Evolutionary conservation across 139 green algal species (phyloP).

Genomic region (Diplosphaera chodatii): DNA sequence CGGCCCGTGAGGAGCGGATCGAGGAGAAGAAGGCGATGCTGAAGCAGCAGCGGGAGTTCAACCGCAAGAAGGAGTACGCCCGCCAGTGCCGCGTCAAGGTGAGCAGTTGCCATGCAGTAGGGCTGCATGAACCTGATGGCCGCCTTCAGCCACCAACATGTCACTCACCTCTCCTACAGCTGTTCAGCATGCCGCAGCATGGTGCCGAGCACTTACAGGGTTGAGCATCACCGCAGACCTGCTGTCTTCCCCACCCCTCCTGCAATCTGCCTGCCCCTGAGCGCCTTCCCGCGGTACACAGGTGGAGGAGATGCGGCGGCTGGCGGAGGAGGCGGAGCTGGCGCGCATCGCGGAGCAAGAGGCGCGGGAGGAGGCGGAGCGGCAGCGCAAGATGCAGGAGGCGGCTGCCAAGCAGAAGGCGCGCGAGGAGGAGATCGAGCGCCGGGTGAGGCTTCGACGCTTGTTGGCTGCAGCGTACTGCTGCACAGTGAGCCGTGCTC

Average conservation of each 20-base stretch:
- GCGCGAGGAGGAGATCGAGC: slow-evolving; percentile 56
- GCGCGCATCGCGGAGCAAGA: slow-evolving; percentile 40
- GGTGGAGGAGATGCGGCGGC: slow-evolving; percentile 32
- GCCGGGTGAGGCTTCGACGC: too few relatives aligned
- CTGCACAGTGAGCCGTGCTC: too few relatives aligned
- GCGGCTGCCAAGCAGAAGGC: slow-evolving; percentile 28
- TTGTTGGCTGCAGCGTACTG: too few relatives aligned
- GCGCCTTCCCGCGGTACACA: background rate
- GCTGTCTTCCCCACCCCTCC: too few relatives aligned
- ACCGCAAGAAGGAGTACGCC: slow-evolving; percentile 72
- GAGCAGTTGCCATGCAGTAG: too few relatives aligned
- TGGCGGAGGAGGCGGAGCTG: slow-evolving; percentile 48
- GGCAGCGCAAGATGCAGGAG: slow-evolving; percentile 42
- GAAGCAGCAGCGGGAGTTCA: slow-evolving; percentile 55
- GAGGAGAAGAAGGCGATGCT: slow-evolving; percentile 40
- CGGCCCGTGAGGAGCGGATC: slow-evolving; percentile 30
- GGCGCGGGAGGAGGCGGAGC: slow-evolving; percentile 46
- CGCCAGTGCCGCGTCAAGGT: slow-evolving; percentile 43
- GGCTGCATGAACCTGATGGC: too few relatives aligned
- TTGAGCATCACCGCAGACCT: too few relatives aligned
- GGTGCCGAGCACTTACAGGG: too few relatives aligned
- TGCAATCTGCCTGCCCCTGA: too few relatives aligned
- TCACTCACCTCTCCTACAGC: too few relatives aligned
- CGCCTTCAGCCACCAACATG: too few relatives aligned
- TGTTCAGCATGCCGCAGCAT: too few relatives aligned